Evolutionary conservation across 768 basidiomycete genomes (phyloP).

Genomic region (Pleurotus giganteus): DNA sequence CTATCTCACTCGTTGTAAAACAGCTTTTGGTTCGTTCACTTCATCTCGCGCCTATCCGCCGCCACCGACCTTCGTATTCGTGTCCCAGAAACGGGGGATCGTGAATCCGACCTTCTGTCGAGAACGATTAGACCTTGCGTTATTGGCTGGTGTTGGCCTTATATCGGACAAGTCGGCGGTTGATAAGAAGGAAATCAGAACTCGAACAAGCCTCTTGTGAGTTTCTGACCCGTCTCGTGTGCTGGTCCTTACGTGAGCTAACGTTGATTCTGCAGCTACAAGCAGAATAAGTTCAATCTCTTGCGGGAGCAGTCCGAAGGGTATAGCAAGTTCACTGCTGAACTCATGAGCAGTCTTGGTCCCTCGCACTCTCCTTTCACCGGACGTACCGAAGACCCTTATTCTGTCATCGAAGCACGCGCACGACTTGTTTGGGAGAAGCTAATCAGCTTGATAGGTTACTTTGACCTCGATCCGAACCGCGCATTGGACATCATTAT

Average conservation of each 20-base stretch:
- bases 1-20: slow-evolving; percentile 55
- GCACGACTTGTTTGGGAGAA: slow-evolving; percentile 77
- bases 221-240: slow-evolving; percentile 28
- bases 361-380: slow-evolving; percentile 69
- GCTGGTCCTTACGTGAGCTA: not conserved
- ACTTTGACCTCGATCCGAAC: slow-evolving; percentile 96
- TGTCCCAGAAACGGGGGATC: slow-evolving; percentile 52
- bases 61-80: slow-evolving; percentile 6
- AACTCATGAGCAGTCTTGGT: slow-evolving; percentile 76
- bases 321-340: slow-evolving; percentile 87
- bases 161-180: slow-evolving; percentile 64
- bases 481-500: slow-evolving; percentile 91
- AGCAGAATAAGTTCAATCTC: slow-evolving; percentile 98
- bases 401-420: slow-evolving; percentile 56
- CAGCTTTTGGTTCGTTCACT: slow-evolving; percentile 53
- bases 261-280: slow-evolving; percentile 61
- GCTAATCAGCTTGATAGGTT: slow-evolving; percentile 86
- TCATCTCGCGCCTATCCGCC: slow-evolving; percentile 9
- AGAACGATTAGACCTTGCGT: slow-evolving; percentile 68
- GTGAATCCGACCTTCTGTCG: slow-evolving; percentile 61
- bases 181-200: slow-evolving; percentile 80
- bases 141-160: slow-evolving; percentile 63
- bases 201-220: slow-evolving; percentile 79
- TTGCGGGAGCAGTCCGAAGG: slow-evolving; percentile 97
- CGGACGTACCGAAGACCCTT: slow-evolving; percentile 62